A percentile compares a stretch with the other conserved stretches of the same genome.
Evolutionary conservation across 306 rosid genomes (phyloP).

Genomic region (Hippophae gyantsensis): DNA sequence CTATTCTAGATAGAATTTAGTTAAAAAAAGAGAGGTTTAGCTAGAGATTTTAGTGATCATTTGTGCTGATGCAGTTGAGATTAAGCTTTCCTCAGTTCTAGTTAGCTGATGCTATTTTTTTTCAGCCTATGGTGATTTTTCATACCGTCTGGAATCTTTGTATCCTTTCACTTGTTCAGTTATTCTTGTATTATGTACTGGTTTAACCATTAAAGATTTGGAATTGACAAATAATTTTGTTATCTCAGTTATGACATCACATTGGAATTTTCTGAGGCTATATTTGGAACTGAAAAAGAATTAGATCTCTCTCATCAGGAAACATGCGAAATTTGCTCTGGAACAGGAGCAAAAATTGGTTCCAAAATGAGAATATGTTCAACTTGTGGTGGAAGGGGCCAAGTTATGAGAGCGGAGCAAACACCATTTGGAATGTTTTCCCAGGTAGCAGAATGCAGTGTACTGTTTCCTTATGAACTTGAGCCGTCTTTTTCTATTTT

Average conservation of each 20-base stretch:
- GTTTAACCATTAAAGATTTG: constrained; percentile 1
- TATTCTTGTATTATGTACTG: background rate
- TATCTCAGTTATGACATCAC: constrained; percentile 78
- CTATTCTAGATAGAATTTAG: too few species aligned
- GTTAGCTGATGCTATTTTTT: background rate
- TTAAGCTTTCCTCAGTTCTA: too few species aligned
- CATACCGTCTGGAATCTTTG: background rate
- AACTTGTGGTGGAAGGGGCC: constrained; percentile 99
- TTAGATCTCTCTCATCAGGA: constrained; percentile 91
- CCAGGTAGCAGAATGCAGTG: constrained; percentile 46
- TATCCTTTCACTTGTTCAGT: constrained; percentile 10
- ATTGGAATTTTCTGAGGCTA: constrained; percentile 76
- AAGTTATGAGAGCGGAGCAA: constrained; percentile 98
- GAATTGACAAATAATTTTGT: constrained; percentile 28
- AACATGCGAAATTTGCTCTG: constrained; percentile 80
- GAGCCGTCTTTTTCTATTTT: too few species aligned
- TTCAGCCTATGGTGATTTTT: background rate
- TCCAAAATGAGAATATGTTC: constrained; percentile 89
- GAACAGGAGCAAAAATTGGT: constrained; percentile 78
- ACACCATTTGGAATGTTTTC: constrained; percentile 99
- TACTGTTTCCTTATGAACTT: constrained; percentile 11
- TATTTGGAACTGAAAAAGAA: constrained; percentile 87
- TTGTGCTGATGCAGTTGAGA: too few species aligned
- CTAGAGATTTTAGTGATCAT: too few species aligned
- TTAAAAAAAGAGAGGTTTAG: too few species aligned